Evolutionary conservation across 1,284 basidiomycete species (phyloP).

Genomic region (Ganoderma multipileum): DNA sequence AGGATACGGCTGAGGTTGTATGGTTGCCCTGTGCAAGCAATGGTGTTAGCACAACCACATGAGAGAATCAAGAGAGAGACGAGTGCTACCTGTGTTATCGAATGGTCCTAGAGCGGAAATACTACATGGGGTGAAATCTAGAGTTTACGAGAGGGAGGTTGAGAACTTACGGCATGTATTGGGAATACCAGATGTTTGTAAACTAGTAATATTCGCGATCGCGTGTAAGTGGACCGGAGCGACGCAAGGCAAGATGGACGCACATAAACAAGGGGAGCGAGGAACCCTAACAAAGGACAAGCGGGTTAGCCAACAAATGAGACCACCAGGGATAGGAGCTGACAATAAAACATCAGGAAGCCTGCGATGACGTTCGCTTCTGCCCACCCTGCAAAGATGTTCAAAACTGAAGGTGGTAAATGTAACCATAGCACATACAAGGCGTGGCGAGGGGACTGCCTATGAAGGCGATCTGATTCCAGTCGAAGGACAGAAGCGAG

Average conservation of each 20-base stretch:
- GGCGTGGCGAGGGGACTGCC: slow-evolving; percentile 56
- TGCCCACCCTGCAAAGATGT: slow-evolving; percentile 58
- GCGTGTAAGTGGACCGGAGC: not conserved
- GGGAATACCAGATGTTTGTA: slow-evolving; percentile 66
- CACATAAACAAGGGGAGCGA: slow-evolving; percentile 71
- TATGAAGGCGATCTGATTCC: slow-evolving; percentile 72
- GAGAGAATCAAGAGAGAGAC: not conserved
- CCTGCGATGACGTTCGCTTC: slow-evolving; percentile 84
- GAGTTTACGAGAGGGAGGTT: not conserved
- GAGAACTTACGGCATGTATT: slow-evolving; percentile 48
- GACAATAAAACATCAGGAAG: slow-evolving; percentile 79
- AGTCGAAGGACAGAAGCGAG: slow-evolving; percentile 71
- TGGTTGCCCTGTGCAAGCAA: slow-evolving; percentile 23
- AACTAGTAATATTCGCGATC: slow-evolving; percentile 42
- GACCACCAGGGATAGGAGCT: slow-evolving; percentile 4
- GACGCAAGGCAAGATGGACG: slow-evolving; percentile 12
- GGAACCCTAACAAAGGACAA: slow-evolving; percentile 49
- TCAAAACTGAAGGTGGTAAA: not conserved
- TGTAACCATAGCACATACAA: slow-evolving; percentile 33
- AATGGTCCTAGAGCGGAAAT: slow-evolving; percentile 63
- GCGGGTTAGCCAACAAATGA: not conserved
- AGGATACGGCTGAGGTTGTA: slow-evolving; percentile 81
- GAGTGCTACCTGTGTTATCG: slow-evolving; percentile 64
- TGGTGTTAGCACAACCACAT: not conserved
- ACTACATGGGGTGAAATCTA: slow-evolving; percentile 24